A percentile compares a stretch with the other conserved stretches of the same genome.
Evolutionary conservation across 140 eudicot genomes (phyloP).

Genomic region (Ambrosia hybrid): DNA sequence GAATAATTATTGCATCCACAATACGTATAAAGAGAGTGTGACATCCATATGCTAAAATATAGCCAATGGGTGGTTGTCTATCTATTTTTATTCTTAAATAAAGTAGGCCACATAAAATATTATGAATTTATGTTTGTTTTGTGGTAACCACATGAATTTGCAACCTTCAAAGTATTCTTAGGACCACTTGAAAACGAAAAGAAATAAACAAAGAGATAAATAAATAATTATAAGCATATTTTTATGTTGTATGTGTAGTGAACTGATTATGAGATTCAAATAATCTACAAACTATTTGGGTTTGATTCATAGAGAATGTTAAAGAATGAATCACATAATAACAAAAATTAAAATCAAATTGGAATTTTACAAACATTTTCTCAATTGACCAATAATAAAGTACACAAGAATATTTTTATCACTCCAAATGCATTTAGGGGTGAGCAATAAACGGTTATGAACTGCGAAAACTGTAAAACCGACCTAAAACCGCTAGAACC

Average conservation of each 20-base stretch:
- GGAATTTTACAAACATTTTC: too few species aligned
- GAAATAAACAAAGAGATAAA: neutral
- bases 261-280: too few species aligned
- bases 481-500: too few species aligned
- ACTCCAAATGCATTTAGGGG: too few species aligned
- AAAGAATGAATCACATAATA: too few species aligned
- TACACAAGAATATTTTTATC: too few species aligned
- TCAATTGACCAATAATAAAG: too few species aligned
- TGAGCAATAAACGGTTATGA: too few species aligned
- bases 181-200: neutral
- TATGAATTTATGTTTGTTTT: neutral
- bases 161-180: neutral
- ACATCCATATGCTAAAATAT: constrained; percentile 5
- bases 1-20: constrained; percentile 6
- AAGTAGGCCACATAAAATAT: constrained; percentile 16
- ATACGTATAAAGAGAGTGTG: constrained; percentile 1
- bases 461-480: too few species aligned
- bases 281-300: too few species aligned
- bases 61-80: constrained; percentile 15
- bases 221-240: neutral
- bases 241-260: neutral
- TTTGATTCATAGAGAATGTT: too few species aligned
- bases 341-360: too few species aligned
- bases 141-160: constrained; percentile 6
- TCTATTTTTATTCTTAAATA: neutral